phyloP scores from a whole-genome alignment of 2,329 filamentous ascomycete genomes.

The Tolypocladium pustulatum region DNA sequence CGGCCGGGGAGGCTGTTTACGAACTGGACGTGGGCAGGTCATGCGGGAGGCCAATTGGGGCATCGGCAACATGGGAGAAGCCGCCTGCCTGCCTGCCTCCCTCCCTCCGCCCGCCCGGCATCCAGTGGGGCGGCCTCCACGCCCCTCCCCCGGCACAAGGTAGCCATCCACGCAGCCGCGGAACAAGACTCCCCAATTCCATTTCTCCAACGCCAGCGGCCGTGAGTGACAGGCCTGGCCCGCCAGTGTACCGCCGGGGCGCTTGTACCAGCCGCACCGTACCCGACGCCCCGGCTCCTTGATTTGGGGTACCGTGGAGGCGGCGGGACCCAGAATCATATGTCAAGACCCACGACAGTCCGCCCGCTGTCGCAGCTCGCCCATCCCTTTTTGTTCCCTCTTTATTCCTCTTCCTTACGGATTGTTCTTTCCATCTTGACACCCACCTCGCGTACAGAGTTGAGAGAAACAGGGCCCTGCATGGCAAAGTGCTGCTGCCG shows the following conservation, averaged over 20 bases:
- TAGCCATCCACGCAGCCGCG: not conserved
- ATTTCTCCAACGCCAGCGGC: no score
- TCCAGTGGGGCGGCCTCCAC: not conserved
- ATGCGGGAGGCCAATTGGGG: no score
- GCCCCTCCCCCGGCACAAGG: not conserved
- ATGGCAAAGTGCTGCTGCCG: not conserved
- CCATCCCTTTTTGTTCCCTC: not conserved
- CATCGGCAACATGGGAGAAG: no score
- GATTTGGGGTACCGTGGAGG: not conserved
- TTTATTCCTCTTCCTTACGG: not conserved
- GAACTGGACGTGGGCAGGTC: no score
- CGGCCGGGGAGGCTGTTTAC: no score
- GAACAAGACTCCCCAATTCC: not conserved
- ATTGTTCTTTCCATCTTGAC: not conserved
- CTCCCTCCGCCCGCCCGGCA: not conserved
- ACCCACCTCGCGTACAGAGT: not conserved
- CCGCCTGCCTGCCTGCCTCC: no score
- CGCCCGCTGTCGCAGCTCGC: not conserved
- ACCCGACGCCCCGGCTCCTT: not conserved
- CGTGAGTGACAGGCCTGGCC: no score
- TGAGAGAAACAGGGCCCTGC: not conserved
- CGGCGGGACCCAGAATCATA: conserved; percentile 2
- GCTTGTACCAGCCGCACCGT: no score
- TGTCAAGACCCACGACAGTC: conserved; percentile 1
- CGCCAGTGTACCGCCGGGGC: no score